Percentiles rank a stretch among this genome's conserved stretches.
Conservation (phyloP, 2,329 filamentous ascomycete species). For the Botrytis medusae region DNA sequence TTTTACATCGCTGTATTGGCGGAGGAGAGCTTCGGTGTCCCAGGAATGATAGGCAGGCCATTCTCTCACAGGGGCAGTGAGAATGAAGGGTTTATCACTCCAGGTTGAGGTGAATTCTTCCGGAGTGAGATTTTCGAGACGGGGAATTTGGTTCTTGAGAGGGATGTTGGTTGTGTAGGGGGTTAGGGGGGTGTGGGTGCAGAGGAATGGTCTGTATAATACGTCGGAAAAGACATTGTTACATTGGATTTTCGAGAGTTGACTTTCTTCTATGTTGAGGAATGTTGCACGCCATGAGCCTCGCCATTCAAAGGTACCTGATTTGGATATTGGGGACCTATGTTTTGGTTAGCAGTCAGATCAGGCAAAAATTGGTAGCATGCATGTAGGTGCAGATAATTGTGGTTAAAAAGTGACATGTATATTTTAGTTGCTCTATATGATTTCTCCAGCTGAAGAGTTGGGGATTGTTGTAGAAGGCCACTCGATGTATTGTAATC, state of each 20-base stretch:
- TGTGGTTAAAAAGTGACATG: background rate
- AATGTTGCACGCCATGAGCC: constrained; percentile 84
- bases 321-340: constrained; percentile 36
- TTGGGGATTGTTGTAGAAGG: background rate
- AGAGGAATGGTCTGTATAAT: constrained; percentile 86
- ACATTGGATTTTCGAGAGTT: constrained; percentile 65
- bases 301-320: constrained; percentile 56
- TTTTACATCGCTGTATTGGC: constrained; percentile 62
- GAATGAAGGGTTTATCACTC: constrained; percentile 80
- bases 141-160: constrained; percentile 66
- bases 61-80: constrained; percentile 75
- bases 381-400: background rate
- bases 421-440: constrained; percentile 10
- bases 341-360: constrained; percentile 24
- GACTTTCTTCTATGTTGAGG: constrained; percentile 55
- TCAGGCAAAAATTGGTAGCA: background rate
- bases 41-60: constrained; percentile 80
- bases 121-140: constrained; percentile 66
- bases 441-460: background rate
- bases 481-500: background rate
- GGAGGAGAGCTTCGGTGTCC: constrained; percentile 66
- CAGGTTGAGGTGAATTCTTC: constrained; percentile 73
- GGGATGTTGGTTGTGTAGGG: constrained; percentile 73
- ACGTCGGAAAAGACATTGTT: constrained; percentile 83
- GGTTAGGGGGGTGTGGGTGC: constrained; percentile 69